Percentiles rank a stretch among this genome's conserved stretches.
phyloP scores from a whole-genome alignment of 2,329 filamentous ascomycete genomes.

The Colletotrichum plurivorum region DNA sequence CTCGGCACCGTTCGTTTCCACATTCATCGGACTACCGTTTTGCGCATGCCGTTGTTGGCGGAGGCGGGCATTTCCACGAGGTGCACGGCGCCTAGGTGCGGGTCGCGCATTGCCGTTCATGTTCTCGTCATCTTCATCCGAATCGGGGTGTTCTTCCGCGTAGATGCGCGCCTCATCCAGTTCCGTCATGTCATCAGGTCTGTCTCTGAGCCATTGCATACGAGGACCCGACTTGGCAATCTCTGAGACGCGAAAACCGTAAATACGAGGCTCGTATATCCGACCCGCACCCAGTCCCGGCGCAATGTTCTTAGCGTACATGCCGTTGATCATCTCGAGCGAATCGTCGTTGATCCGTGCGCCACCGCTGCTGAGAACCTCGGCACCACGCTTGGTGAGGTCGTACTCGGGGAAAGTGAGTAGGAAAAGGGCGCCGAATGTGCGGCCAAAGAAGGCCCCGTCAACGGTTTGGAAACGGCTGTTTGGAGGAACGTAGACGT shows the following conservation, averaged over 20 bases:
- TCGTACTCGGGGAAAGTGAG: slow-evolving; percentile 99
- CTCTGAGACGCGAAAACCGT: slow-evolving; percentile 95
- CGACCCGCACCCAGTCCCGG: slow-evolving; percentile 85
- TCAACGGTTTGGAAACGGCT: slow-evolving; percentile 98
- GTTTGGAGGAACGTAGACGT: slow-evolving; percentile 97
- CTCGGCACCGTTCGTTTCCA: slow-evolving; percentile 70
- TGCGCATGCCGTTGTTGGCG: slow-evolving; percentile 60
- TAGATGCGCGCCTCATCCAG: slow-evolving; percentile 82
- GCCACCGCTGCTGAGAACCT: slow-evolving; percentile 62
- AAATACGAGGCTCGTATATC: slow-evolving; percentile 96
- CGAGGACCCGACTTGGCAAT: slow-evolving; percentile 89
- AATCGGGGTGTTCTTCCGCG: slow-evolving; percentile 67
- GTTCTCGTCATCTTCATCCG: slow-evolving; percentile 70
- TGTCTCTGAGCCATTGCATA: slow-evolving; percentile 96
- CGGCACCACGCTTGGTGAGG: slow-evolving; percentile 78
- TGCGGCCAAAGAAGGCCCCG: slow-evolving; percentile 97
- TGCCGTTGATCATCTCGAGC: slow-evolving; percentile 81
- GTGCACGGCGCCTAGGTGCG: slow-evolving; percentile 59
- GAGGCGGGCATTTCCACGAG: slow-evolving; percentile 55
- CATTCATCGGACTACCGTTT: slow-evolving; percentile 70
- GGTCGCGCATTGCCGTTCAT: slow-evolving; percentile 60
- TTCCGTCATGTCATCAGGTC: slow-evolving; percentile 84
- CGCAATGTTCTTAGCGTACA: slow-evolving; percentile 88
- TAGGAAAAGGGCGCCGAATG: slow-evolving; percentile 96
- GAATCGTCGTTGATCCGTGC: slow-evolving; percentile 58